phyloP scores from a whole-genome alignment of 164 flowering plant species.

The Stephania cephalantha region DNA sequence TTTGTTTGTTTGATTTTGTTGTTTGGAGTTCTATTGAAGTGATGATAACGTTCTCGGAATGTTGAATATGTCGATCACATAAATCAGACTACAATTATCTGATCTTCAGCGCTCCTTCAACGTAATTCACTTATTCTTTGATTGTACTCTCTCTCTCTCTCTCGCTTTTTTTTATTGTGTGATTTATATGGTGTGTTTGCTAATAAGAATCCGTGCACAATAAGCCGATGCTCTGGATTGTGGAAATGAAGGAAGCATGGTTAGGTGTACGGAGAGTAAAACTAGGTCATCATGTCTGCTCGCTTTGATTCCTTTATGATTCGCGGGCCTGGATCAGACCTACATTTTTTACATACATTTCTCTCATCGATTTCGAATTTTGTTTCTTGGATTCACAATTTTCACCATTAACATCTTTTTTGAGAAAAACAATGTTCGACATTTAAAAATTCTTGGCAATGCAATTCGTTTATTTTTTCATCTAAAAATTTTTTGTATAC shows the following conservation, averaged over 20 bases:
- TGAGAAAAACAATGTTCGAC: no score
- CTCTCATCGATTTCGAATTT: not conserved
- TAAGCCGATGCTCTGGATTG: constrained; percentile 61
- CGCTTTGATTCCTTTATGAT: constrained; percentile 30
- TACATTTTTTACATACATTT: constrained; percentile 16
- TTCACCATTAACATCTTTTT: no score
- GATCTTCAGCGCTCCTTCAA: constrained; percentile 31
- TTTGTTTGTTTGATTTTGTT: not conserved
- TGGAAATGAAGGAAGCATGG: constrained; percentile 46
- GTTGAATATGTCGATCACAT: constrained; percentile 31
- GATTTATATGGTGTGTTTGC: not conserved
- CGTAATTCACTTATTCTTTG: not conserved
- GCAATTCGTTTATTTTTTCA: no score
- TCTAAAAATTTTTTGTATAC: no score
- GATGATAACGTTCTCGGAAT: constrained; percentile 42
- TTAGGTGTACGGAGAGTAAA: constrained; percentile 40
- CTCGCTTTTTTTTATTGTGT: not conserved
- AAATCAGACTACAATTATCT: constrained; percentile 88
- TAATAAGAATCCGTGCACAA: constrained; percentile 30
- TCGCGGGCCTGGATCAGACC: constrained; percentile 48
- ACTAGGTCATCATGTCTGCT: constrained; percentile 42
- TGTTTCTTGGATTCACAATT: no score
- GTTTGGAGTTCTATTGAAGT: constrained; percentile 35
- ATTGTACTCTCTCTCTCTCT: no score
- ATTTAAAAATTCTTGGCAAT: no score